Evolutionary conservation across 352 stramenopile genomes (phyloP), one percentile per base, ranked within the genome.

Genomic region (Hyaloperonospora arabidopsidis): DNA sequence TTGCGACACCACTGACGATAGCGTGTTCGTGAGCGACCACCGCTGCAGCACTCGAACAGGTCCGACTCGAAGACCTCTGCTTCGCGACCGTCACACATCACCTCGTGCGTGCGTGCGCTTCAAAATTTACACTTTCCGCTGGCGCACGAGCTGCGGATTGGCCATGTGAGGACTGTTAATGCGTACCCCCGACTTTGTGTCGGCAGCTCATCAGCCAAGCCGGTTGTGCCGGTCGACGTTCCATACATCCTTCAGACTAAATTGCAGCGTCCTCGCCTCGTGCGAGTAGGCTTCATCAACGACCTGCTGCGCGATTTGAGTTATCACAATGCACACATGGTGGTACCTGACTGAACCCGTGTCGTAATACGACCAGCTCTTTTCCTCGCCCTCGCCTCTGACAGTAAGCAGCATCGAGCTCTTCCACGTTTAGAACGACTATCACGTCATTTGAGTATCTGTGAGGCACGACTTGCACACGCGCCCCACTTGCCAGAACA

Each of bases 1-100:
- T 93, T 93, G 50, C 83, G 80, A 11, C 83, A 79, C 70, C 79
- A 87, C 58, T 90, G 80, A 36, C 83, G 74, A 48, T 93, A 90
- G 47, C 80, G 73, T 50, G 83, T 93, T 40, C 78, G 71, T 22
- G 71, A 74, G 36, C 75, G 85, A 12, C 83, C 80, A 39, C 83
- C 91, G 48, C 70, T 85, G 23, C 80, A 80, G 54, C 83, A 91
- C 58, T 90, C 82, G 22, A 93, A 93, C 22, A 91, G 57, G 40
- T 88, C 76, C 14, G 79, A 79, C 64, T 91, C 76, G 51, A 89
- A 86, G 32, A 78, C 79, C 2, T 89, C 75, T 14, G 74, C 66
- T 38, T 82, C 76, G 2, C 72, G 68, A 38, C 68, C 63, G 54
- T 89, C 67, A 15, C 83, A 76, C 76, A 85, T 93, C 18, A 93